Base-by-base conservation (phyloP, 2,329 filamentous ascomycete genomes). In the Penicillium sp. region DNA sequence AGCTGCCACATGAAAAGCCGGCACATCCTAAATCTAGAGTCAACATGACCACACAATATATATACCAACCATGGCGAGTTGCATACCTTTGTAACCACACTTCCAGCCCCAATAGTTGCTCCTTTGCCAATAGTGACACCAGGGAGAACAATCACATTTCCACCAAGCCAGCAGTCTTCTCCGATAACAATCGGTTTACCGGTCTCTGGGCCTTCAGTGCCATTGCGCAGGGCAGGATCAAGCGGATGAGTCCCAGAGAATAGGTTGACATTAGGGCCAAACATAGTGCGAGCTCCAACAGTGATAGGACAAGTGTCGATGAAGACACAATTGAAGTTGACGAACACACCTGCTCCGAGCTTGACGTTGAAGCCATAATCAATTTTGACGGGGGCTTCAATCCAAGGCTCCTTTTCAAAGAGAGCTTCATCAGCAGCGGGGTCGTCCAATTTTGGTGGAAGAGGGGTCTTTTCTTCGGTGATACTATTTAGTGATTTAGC, bases 101-200 rank as follows among this genome's bases (percentile, higher is more conserved):
- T 90, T 1, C 88, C 90, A 1, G 91, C 91, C 1, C 90, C 91
- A 56, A 96, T 80, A 0, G 86, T 89, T 4, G 78, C 80, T 0
- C 91, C 90, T 51, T 81, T 79, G 0, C 91, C 91, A 60, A 96
- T 87, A 1, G 82, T 92, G 23, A 96, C 85, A 0, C 91, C 91
- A 0, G 89, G 85, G 40, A 92, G 75, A 16, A 96, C 82, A 19
- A 79, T 83, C 5, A 84, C 85, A 65, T 86, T 87, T 0, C 88
- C 88, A 1, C 86, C 89, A 29, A 93, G 73, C 89, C 89, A 91
- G 73, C 89, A 89, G 74, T 96, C 91, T 60, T 91, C 86, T 0
- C 87, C 90, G 49, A 96, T 84, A 32, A 78, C 81, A 57, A 96
- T 89, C 9, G 88, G 83, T 61, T 83, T 84, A 0, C 90, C 91